phyloP scores from a whole-genome alignment of 1,284 basidiomycete species.

The Heterobasidion parviporum region DNA sequence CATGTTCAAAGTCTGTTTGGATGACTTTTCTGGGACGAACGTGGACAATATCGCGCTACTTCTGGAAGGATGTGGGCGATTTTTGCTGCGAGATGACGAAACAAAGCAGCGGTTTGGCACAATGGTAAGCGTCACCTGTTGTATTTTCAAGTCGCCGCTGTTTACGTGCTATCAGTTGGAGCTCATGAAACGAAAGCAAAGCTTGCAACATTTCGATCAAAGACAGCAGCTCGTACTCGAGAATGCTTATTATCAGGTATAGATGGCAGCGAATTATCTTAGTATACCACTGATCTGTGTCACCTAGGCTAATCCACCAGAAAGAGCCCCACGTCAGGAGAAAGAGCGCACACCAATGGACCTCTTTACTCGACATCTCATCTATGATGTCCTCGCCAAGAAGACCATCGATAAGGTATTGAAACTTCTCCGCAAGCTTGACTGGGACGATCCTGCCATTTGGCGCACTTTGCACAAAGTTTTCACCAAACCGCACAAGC shows the following conservation, averaged over 20 bases:
- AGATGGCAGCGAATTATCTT: slow-evolving; percentile 8
- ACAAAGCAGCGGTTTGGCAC: slow-evolving; percentile 80
- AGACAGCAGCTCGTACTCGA: slow-evolving; percentile 86
- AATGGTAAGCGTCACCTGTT: slow-evolving; percentile 46
- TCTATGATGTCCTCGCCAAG: slow-evolving; percentile 87
- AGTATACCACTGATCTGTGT: slow-evolving; percentile 2
- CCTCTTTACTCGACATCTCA: slow-evolving; percentile 87
- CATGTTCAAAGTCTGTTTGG: slow-evolving; percentile 93
- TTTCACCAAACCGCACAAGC: slow-evolving; percentile 95
- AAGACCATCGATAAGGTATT: slow-evolving; percentile 91
- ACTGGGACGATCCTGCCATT: slow-evolving; percentile 80
- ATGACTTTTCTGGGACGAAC: slow-evolving; percentile 89
- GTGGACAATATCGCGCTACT: slow-evolving; percentile 91
- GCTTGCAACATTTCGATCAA: slow-evolving; percentile 86
- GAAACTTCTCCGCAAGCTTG: slow-evolving; percentile 85
- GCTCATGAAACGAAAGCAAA: slow-evolving; percentile 91
- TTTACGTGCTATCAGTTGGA: slow-evolving; percentile 57
- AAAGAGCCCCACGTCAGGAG: slow-evolving; percentile 77
- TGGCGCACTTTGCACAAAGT: slow-evolving; percentile 58
- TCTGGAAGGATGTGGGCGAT: slow-evolving; percentile 92
- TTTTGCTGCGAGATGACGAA: slow-evolving; percentile 81
- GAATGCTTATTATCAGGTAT: slow-evolving; percentile 95
- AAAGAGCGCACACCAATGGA: slow-evolving; percentile 87
- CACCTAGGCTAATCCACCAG: slow-evolving; percentile 89
- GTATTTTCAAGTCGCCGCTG: slow-evolving; percentile 4